These are phyloP conservation scores for Huntiella savannae DNA, from an alignment of 2,329 filamentous ascomycete genomes.

Conservation along the genomic window DNA sequence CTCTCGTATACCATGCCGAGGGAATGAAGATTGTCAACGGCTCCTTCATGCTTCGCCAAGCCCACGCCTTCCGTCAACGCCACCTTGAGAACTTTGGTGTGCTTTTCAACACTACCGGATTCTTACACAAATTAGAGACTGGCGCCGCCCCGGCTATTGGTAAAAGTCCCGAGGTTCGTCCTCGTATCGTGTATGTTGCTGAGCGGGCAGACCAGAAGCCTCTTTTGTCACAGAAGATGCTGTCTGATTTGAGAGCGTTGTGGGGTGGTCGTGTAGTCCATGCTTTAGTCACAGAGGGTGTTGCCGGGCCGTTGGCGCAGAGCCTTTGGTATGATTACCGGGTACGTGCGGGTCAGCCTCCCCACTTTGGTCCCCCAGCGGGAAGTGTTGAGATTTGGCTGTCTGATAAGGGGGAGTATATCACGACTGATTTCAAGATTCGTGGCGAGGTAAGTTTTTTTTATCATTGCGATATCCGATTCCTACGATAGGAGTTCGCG, in stretches of 20 bases:
- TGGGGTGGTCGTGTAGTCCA: slow-evolving; percentile 67
- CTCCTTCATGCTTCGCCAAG: slow-evolving; percentile 48
- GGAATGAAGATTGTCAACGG: not conserved
- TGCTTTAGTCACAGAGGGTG: slow-evolving; percentile 58
- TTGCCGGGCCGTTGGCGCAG: slow-evolving; percentile 82
- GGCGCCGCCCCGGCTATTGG: slow-evolving; percentile 41
- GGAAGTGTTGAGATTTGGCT: slow-evolving; percentile 64
- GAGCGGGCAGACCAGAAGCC: slow-evolving; percentile 50
- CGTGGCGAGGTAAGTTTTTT: slow-evolving; percentile 38
- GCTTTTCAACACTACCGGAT: slow-evolving; percentile 42
- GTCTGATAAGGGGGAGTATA: slow-evolving; percentile 38
- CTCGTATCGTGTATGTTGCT: slow-evolving; percentile 63
- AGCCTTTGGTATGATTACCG: slow-evolving; percentile 80
- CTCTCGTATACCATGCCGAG: slow-evolving; percentile 7
- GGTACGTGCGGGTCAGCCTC: slow-evolving; percentile 22
- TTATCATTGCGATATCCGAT: not conserved
- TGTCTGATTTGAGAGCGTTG: slow-evolving; percentile 69
- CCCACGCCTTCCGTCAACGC: slow-evolving; percentile 54
- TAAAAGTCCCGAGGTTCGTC: slow-evolving; percentile 36
- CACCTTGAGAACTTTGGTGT: slow-evolving; percentile 50
- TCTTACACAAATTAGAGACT: slow-evolving; percentile 22
- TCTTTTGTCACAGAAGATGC: slow-evolving; percentile 43
- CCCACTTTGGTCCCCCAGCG: slow-evolving; percentile 68
- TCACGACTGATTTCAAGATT: slow-evolving; percentile 42
- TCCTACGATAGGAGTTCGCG: not conserved